Evolutionary conservation across 164 flowering plant genomes (phyloP).

Genomic region (Sextonia rubra): DNA sequence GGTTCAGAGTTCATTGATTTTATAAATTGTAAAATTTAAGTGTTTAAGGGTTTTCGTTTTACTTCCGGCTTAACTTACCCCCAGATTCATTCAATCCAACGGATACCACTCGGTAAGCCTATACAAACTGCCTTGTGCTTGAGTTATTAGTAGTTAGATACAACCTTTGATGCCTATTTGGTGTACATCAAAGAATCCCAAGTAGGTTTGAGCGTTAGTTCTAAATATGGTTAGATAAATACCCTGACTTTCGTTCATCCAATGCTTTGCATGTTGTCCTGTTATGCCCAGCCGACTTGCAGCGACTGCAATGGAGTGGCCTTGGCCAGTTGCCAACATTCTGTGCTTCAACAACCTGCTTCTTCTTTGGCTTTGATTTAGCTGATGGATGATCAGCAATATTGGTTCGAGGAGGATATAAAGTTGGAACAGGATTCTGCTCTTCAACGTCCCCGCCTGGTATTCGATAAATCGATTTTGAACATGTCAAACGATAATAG

Average conservation of each 20-base stretch:
- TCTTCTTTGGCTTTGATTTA: slow-evolving; percentile 22
- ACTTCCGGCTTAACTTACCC: too few species aligned
- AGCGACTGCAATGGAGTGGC: slow-evolving; percentile 44
- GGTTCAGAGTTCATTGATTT: too few species aligned
- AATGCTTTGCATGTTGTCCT: slow-evolving; percentile 51
- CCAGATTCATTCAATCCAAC: too few species aligned
- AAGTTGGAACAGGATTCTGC: slow-evolving; percentile 20
- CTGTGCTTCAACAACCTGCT: slow-evolving; percentile 17
- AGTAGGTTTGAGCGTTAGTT: too few species aligned
- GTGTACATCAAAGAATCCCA: neutral
- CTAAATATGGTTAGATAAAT: neutral
- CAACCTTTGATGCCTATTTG: neutral
- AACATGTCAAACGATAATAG: slow-evolving; percentile 34
- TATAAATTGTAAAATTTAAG: too few species aligned
- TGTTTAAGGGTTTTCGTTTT: too few species aligned
- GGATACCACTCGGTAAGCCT: too few species aligned
- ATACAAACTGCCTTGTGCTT: too few species aligned
- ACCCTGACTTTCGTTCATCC: neutral
- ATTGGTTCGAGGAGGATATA: slow-evolving; percentile 39
- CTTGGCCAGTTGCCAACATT: slow-evolving; percentile 21
- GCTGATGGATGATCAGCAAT: slow-evolving; percentile 17
- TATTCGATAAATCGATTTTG: slow-evolving; percentile 41
- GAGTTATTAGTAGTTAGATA: too few species aligned
- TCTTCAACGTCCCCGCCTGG: slow-evolving; percentile 23
- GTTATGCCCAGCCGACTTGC: slow-evolving; percentile 55